Base-by-base conservation (phyloP, 768 basidiomycete genomes). In the Mycena olivaceomarginata region DNA sequence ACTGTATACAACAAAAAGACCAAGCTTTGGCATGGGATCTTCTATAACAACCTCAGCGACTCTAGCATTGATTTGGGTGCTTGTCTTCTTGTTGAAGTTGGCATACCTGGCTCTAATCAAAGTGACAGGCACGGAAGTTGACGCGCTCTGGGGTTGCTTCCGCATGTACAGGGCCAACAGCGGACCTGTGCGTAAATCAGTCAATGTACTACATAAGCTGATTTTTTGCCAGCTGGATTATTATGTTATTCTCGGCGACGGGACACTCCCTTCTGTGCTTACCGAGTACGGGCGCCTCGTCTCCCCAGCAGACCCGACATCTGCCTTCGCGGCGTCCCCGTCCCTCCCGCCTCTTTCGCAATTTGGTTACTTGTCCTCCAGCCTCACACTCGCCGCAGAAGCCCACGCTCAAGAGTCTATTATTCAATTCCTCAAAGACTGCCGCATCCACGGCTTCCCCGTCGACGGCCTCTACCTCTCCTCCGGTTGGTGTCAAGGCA, bases 1-100 rank as follows among this genome's bases (percentile, higher is more conserved):
- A 79, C 78, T 2, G 78, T 79, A 5, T 79, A 79, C 60, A 79
- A 79, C 72, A 79, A 79, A 41, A 72, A 79, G 66, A 77, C 78
- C 48, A 79, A 71, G 18, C 25, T 79, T 4, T 79, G 78, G 78
- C 67, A 79, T 20, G 78, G 78, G 2, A 79, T 79, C 18, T 79
- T 77, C 62, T 79, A 79, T 45, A 79, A 79, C 69, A 79, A 77
- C 39, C 72, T 79, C 68, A 79, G 75, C 59, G 75, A 76, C 60
- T 79, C 78, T 10, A 62, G 40, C 6, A 68, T 79, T 43, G 78
- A 79, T 25, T 65, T 75, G 62, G 77, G 77, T 75, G 51, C 37
- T 9, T 12, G 12, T 40, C 39, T 16, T 39, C 6, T 46, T 41
- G 8, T 4, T 13, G 13, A 39, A 31, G 0, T 57, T 2, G 43